Evolutionary conservation across 2,329 filamentous ascomycete genomes (phyloP).

Genomic region (Colletotrichum lentis): DNA sequence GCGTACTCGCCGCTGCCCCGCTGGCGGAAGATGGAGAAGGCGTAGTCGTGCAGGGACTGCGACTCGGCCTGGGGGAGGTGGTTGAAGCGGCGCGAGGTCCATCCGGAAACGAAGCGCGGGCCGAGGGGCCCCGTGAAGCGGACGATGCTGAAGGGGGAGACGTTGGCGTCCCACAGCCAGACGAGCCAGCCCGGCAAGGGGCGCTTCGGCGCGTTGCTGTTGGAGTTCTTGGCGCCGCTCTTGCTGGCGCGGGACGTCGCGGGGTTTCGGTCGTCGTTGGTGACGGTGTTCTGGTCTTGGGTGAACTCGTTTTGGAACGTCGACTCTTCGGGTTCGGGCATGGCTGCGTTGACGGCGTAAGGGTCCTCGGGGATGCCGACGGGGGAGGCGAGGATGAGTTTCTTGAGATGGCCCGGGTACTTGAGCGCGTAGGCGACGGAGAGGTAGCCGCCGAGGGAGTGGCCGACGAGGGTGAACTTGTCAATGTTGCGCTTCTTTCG

Average conservation of each 20-base stretch:
- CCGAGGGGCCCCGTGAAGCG: slow-evolving; percentile 89
- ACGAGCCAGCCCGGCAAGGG: slow-evolving; percentile 85
- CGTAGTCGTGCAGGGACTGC: slow-evolving; percentile 87
- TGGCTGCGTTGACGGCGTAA: slow-evolving; percentile 80
- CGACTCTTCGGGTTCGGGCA: slow-evolving; percentile 80
- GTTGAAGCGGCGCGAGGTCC: slow-evolving; percentile 92
- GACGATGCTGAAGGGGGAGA: slow-evolving; percentile 92
- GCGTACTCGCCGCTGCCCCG: slow-evolving; percentile 94
- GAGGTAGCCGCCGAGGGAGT: slow-evolving; percentile 94
- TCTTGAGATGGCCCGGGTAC: slow-evolving; percentile 93
- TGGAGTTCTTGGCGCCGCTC: slow-evolving; percentile 48
- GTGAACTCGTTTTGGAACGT: slow-evolving; percentile 80
- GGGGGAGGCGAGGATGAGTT: slow-evolving; percentile 92
- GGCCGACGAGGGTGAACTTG: slow-evolving; percentile 89
- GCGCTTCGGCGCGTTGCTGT: slow-evolving; percentile 54
- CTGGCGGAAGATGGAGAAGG: slow-evolving; percentile 92
- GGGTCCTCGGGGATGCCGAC: slow-evolving; percentile 96
- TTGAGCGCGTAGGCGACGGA: slow-evolving; percentile 95
- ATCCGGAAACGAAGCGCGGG: slow-evolving; percentile 90
- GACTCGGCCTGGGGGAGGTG: slow-evolving; percentile 84
- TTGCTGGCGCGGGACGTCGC: slow-evolving; percentile 44
- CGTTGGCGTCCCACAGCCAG: slow-evolving; percentile 96
- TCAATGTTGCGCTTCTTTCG: slow-evolving; percentile 87
- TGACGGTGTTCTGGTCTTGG: slow-evolving; percentile 71
- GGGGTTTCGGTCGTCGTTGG: slow-evolving; percentile 50